Evolutionary conservation across 768 basidiomycete species (phyloP), one percentile per base, ranked within the genome.

Genomic region (Boletus pseudo-olivaceus): DNA sequence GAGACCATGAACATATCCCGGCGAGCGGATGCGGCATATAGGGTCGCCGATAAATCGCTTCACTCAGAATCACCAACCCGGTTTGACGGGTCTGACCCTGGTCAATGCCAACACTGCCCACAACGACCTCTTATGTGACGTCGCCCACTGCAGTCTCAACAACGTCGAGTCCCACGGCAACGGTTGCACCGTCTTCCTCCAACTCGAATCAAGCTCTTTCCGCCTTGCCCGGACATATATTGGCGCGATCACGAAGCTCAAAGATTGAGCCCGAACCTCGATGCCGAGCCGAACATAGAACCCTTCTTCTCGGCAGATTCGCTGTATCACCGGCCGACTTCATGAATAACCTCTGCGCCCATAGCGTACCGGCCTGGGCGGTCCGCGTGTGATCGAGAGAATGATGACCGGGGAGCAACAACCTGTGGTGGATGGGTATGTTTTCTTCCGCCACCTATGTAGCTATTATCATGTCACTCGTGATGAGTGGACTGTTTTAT

Each of bases 371-470:
- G 7, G 50, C 58, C 2, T 38, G 23, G n/a, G 62, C 54, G 39
- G 47, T 63, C 17, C 58, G 7, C 56, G 61, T 3, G 58, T 63
- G 14, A 64, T 63, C 35, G 62, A 60, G 43, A 40, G 62, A 27
- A 63, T 64, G 55, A 29, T 23, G 23, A 23, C 23, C 4, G 23
- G 23, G 23, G 23, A 23, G 23, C 23, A 4, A 23, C 23, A 23
- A 23, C 23, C 23, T 23, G 23, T 4, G 23, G 23, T 23, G 23
- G 23, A 4, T 23, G 23, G 23, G 23, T 23, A 23, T 23, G 23
- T 23, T 23, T 23, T 4, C 23, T 23, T 23, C 23, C 23, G 23
- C 23, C 4, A 23, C 23, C 4, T 23, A 23, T 23, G 23, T 23
- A 23, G 23, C 23, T 23, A 23, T 23, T 23, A 23, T 23, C 23